These are phyloP conservation scores for Breviolum minutum DNA, from an alignment of 73 alveolate genomes.

Conservation along the genomic window DNA sequence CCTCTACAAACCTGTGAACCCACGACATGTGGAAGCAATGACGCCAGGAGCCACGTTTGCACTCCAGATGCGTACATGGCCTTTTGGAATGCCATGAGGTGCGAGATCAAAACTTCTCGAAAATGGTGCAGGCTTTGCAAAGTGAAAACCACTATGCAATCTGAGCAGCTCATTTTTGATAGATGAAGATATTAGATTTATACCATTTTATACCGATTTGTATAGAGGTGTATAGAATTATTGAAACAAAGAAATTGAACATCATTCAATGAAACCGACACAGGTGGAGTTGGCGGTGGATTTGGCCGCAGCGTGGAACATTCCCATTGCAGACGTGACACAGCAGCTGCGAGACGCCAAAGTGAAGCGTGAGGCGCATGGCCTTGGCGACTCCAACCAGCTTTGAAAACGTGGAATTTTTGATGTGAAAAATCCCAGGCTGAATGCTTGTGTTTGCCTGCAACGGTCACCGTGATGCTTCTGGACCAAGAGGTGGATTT, in stretches of 20 bases:
- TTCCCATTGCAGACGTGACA: background rate
- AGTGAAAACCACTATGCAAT: background rate
- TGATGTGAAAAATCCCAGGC: background rate
- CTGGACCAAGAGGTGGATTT: background rate
- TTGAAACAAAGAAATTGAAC: background rate
- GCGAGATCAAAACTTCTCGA: background rate
- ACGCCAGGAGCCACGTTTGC: constrained; percentile 49
- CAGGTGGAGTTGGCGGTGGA: constrained; percentile 61
- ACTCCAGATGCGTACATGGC: constrained; percentile 48
- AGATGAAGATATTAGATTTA: background rate
- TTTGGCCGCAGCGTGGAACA: constrained; percentile 22
- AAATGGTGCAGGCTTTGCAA: background rate
- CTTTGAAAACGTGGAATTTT: background rate
- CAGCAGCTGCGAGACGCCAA: background rate
- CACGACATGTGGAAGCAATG: too few species aligned
- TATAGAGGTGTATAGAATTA: too few species aligned
- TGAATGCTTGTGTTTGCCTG: background rate
- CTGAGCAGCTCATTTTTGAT: background rate
- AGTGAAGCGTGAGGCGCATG: background rate
- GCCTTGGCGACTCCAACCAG: background rate
- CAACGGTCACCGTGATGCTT: background rate
- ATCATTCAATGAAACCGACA: background rate
- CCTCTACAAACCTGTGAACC: too few species aligned
- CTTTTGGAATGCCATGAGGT: constrained; percentile 52
- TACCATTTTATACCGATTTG: background rate